Evolutionary conservation across 2,329 filamentous ascomycete genomes (phyloP).

Genomic region (Cladosporium sp.): DNA sequence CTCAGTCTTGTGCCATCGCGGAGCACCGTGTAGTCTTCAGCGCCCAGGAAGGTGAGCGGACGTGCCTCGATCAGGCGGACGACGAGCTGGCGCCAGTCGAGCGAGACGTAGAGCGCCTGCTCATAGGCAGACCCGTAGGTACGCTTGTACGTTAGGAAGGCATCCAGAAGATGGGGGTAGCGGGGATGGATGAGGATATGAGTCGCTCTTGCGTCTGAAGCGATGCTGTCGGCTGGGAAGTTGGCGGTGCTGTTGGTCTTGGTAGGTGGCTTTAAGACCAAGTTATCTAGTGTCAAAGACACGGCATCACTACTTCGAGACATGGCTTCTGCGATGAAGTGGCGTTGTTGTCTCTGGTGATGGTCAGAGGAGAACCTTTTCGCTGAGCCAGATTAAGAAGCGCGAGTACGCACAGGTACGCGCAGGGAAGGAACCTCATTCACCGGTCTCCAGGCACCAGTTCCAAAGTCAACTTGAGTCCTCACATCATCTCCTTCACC

Average conservation of each 20-base stretch:
- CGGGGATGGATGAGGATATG: constrained; percentile 26
- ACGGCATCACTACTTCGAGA: neutral
- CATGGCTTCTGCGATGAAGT: neutral
- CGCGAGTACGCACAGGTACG: too few species aligned
- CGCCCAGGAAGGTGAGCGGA: constrained; percentile 25
- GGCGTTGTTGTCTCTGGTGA: neutral
- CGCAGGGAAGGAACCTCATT: too few species aligned
- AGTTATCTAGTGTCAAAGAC: neutral
- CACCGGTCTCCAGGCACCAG: too few species aligned
- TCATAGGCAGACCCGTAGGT: constrained; percentile 22
- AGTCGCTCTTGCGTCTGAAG: constrained; percentile 20
- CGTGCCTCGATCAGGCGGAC: constrained; percentile 26
- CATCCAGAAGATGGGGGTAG: constrained; percentile 20
- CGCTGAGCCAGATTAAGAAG: too few species aligned
- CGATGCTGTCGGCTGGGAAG: constrained; percentile 18
- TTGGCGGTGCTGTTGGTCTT: constrained; percentile 21
- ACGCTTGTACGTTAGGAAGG: constrained; percentile 27
- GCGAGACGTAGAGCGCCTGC: constrained; percentile 22
- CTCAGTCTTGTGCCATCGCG: constrained; percentile 19
- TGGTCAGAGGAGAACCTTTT: too few species aligned
- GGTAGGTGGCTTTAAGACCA: constrained; percentile 18
- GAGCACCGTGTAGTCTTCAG: constrained; percentile 23
- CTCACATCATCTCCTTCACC: too few species aligned
- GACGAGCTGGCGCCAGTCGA: constrained; percentile 19
- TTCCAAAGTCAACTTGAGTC: too few species aligned